Evolutionary conservation across 2,329 filamentous ascomycete species (phyloP).

Genomic region (Akanthomyces lecanii): DNA sequence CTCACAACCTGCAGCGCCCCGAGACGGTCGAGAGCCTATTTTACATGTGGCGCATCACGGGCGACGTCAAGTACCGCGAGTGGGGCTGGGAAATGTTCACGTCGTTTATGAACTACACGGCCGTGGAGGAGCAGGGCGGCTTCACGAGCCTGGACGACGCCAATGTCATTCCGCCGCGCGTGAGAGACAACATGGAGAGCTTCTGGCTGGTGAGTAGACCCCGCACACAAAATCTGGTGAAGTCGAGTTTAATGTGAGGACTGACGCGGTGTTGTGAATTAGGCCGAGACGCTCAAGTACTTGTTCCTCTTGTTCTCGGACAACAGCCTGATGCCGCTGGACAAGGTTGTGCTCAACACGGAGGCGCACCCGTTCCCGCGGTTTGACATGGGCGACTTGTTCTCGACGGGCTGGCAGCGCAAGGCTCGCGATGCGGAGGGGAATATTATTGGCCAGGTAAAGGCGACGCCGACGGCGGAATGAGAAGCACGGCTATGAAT

Average conservation of each 20-base stretch:
- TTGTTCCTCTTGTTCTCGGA: constrained; percentile 92
- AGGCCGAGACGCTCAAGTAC: constrained; percentile 97
- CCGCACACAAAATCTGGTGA: background rate
- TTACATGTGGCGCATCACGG: constrained; percentile 98
- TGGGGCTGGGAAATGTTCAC: constrained; percentile 99
- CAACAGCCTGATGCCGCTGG: constrained; percentile 74
- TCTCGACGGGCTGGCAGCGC: constrained; percentile 77
- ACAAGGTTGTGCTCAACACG: constrained; percentile 89
- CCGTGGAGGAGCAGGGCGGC: constrained; percentile 70
- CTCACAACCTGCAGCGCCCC: constrained; percentile 89
- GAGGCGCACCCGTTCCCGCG: constrained; percentile 88
- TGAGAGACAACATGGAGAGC: constrained; percentile 93
- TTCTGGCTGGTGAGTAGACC: constrained; percentile 79
- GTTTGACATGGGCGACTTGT: constrained; percentile 74
- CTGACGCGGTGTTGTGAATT: constrained; percentile 20
- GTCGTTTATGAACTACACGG: constrained; percentile 80
- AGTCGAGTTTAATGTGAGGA: background rate
- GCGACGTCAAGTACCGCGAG: constrained; percentile 80
- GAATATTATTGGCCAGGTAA: constrained; percentile 27
- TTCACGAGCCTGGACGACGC: constrained; percentile 81
- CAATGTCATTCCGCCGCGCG: constrained; percentile 62
- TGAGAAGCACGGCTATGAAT: background rate
- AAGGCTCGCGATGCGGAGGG: constrained; percentile 54
- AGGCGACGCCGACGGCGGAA: constrained; percentile 1
- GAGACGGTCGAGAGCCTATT: constrained; percentile 96